Percentiles rank a stretch among this genome's conserved stretches.
Evolutionary conservation across 306 rosid genomes (phyloP).

Genomic region (Ormosia emarginata): DNA sequence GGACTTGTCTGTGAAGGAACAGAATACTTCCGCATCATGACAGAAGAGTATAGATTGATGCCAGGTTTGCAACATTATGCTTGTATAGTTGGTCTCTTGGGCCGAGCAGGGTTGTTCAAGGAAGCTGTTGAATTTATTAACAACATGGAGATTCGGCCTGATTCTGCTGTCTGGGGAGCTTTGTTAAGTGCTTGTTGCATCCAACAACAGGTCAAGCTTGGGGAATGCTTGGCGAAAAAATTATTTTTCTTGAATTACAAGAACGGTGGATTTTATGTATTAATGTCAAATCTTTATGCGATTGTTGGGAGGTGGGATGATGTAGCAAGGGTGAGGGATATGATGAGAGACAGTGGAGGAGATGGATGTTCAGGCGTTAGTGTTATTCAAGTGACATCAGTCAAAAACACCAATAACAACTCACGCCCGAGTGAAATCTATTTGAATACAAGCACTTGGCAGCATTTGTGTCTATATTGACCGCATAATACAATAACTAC

Average conservation of each 20-base stretch:
- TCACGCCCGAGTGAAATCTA: background rate
- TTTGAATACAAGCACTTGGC: conserved; percentile 26
- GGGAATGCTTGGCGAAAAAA: conserved; percentile 63
- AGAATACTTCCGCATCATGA: conserved; percentile 48
- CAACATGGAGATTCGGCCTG: conserved; percentile 58
- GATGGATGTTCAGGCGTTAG: conserved; percentile 66
- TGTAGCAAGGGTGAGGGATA: conserved; percentile 71
- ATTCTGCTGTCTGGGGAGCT: conserved; percentile 77
- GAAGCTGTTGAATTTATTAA: conserved; percentile 55
- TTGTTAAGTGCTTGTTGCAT: conserved; percentile 67
- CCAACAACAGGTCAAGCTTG: conserved; percentile 64
- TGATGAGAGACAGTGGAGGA: conserved; percentile 67
- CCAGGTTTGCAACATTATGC: conserved; percentile 76
- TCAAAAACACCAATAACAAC: conserved; percentile 18
- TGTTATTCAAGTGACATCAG: conserved; percentile 40
- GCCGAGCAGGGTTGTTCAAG: conserved; percentile 59
- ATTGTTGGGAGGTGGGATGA: conserved; percentile 71
- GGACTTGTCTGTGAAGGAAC: conserved; percentile 61
- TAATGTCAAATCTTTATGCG: conserved; percentile 80
- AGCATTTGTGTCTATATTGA: conserved; percentile 28
- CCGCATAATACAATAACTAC: background rate
- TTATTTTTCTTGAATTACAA: conserved; percentile 47
- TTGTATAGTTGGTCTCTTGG: conserved; percentile 62
- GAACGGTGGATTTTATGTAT: conserved; percentile 62
- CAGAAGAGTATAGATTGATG: conserved; percentile 37